Evolutionary conservation across 306 rosid species (phyloP), one percentile per base, ranked within the genome.

Genomic region (Castanea sativa): DNA sequence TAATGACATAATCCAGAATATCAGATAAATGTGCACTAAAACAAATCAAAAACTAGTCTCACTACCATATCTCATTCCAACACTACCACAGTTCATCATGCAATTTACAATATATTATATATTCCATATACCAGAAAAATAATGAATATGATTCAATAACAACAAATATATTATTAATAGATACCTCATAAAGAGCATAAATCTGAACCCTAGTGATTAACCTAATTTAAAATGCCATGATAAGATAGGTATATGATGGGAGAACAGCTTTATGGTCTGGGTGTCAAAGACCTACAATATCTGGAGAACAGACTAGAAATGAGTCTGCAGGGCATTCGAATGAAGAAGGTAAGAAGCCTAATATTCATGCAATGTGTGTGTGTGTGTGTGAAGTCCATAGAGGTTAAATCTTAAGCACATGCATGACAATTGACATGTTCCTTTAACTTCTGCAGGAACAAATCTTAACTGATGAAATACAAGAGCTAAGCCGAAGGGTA

Each of bases 251-350:
- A 88, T 69, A 19, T 87, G 84, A 87, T 87, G 89, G 97, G 94
- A 74, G 83, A 84, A 87, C 91, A 90, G 19, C 94, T 89, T 81
- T 85, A 27, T 33, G 92, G 93, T 57, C 78, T 90, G 83, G 84
- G 84, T 69, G 76, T 83, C 27, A 80, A 78, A 79, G 90, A 85
- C 78, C 86, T 92, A 56, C 86, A 92, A 59, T 85, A 85, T 88
- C 87, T 92, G 23, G 96, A 92, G 84, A 79, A 67, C 65, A 92
- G 80, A 76, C 78, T 92, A 76, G 91, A 92, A 87, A 70, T 86
- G 78, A 87, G 92, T 79, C 86, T 92, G 43, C 86, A 71, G 73
- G 89, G 90, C 15, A 83, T 90, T 21, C 94, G 92, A 45, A 73
- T 73, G 91, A 83, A 83, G 84, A 90, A 92, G 94, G 97, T 91